Base-by-base conservation (phyloP, 768 basidiomycete genomes). In the Phlebiopsis flavidoalba region DNA sequence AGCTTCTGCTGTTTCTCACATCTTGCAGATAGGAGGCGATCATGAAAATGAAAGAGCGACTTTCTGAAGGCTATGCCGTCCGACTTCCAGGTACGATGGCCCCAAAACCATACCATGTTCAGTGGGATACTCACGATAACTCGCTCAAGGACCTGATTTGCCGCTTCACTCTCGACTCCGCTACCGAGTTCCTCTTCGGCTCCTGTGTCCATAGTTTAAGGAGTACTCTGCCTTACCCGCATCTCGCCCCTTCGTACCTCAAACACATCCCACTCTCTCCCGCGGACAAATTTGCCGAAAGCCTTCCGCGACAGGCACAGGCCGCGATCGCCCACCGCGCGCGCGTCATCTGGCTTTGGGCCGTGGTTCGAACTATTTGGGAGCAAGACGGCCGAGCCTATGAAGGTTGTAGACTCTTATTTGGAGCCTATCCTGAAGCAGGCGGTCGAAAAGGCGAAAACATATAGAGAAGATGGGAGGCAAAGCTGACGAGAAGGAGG, bases 141-240 rank as follows among this genome's bases (percentile, higher is more conserved):
- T 6, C 26, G 6, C 26, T n/a, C 26, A 3, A 31, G 26, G 80
- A 83, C 57, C 61, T 77, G 6, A 66, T 82, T 19, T 74, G 74
- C 1, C 76, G 80, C 49, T 80, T 83, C 61, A 79, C 81, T 0
- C 74, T 83, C 40, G 82, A 83, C 67, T 74, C 81, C 5, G 83
- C 84, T 0, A 77, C 82, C 2, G 79, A 82, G 59, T 84, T 82
- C 61, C 69, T 84, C 51, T 83, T 83, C 58, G 82, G 79, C 8
- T 65, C 70, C 40, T 74, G 75, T 36, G 72, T 82, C 3, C 49
- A 79, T 65, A 75, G 74, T 33, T 71, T 83, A 12, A 59, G 65
- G 11, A 70, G 65, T 1, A 63, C 63, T 3, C 69, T 82, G 3
- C 77, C 77, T 1, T 77, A 75, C 61, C 78, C 81, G 4, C 64